Percentiles rank a stretch among this genome's conserved stretches.
Evolutionary conservation across 2,329 filamentous ascomycete genomes (phyloP).

Genomic region (Septoria linicola): DNA sequence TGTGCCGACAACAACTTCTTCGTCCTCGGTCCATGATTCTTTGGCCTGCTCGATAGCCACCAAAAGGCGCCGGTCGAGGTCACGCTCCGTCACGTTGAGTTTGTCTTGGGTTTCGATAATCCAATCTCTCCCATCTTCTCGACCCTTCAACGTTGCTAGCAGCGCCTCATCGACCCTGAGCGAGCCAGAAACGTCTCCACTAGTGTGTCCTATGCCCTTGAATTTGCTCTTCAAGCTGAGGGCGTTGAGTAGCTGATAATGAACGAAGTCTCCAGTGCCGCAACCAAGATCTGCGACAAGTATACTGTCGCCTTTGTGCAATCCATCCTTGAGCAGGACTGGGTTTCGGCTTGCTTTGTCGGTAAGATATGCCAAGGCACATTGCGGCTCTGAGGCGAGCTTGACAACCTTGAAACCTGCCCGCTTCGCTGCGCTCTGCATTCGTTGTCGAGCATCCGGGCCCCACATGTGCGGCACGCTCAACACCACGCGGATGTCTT

Average conservation of each 20-base stretch:
- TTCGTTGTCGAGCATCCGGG: slow-evolving; percentile 8
- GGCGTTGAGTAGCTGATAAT: slow-evolving; percentile 1
- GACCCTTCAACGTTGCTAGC: neutral
- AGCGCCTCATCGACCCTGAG: slow-evolving; percentile 15
- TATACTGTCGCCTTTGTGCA: slow-evolving; percentile 10
- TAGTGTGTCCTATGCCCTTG: slow-evolving; percentile 6
- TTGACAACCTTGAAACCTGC: slow-evolving; percentile 14
- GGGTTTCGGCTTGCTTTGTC: neutral
- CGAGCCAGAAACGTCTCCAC: slow-evolving; percentile 19
- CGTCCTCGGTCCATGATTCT: neutral
- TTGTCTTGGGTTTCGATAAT: neutral
- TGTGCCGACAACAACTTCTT: neutral
- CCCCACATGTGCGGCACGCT: slow-evolving; percentile 22
- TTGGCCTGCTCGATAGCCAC: slow-evolving; percentile 14
- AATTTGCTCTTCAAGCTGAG: slow-evolving; percentile 13
- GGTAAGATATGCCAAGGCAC: slow-evolving; percentile 20
- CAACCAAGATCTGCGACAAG: neutral
- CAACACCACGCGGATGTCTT: slow-evolving; percentile 6
- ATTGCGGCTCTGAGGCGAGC: slow-evolving; percentile 20
- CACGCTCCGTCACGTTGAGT: slow-evolving; percentile 1
- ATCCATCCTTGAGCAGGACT: neutral
- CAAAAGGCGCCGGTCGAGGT: slow-evolving; percentile 11
- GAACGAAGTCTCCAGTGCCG: slow-evolving; percentile 1
- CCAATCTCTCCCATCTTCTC: slow-evolving; percentile 4
- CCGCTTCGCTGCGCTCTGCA: slow-evolving; percentile 19